Evolutionary conservation across 805 yeast genomes (phyloP), one percentile per base, ranked within the genome.

Genomic region (Starmerella kuoi): DNA sequence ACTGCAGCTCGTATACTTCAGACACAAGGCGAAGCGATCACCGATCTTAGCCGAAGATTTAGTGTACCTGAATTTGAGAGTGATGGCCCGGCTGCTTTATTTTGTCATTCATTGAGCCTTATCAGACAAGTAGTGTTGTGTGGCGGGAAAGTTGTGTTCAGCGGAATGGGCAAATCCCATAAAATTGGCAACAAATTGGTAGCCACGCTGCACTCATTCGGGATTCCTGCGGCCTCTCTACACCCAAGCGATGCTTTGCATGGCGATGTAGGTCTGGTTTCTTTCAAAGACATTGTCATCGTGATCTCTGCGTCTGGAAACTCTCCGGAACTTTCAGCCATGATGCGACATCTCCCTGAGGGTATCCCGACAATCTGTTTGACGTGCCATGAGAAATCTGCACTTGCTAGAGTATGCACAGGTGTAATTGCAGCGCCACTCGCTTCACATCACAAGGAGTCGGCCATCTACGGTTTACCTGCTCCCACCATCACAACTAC

Each of bases 211-310:
- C 82, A 79, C 55, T 83, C 94, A 0, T 65, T 86, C 44, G 77
- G 86, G 24, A 69, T 85, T 39, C 76, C 74, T 39, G 68, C 94
- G 0, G 72, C 75, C 0, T 52, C 71, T 1, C 62, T 85, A 41
- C 95, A 85, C 56, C 94, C 95, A 0, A 64, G 82, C 3, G 95
- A 85, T 47, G 95, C 95, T 0, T 63, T 86, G 17, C 95, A 85
- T 58, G 95, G 95, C 5, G 95, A 85, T 58, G 67, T 85, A 52
- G 95, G 95, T 2, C 61, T 77, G 30, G 61, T 86, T 7, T 61
- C 72, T 38, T 69, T 68, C 15, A 63, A 68, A 20, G 69, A 69
- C 44, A 83, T 79, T 49, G 47, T 85, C 40, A 59, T 86, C 2
- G 63, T 83, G 53, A 73, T 85, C 28, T 75, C 87, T 0, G 80